Evolutionary conservation across 2,329 filamentous ascomycete species (phyloP).

Genomic region (Myotisia sp.): DNA sequence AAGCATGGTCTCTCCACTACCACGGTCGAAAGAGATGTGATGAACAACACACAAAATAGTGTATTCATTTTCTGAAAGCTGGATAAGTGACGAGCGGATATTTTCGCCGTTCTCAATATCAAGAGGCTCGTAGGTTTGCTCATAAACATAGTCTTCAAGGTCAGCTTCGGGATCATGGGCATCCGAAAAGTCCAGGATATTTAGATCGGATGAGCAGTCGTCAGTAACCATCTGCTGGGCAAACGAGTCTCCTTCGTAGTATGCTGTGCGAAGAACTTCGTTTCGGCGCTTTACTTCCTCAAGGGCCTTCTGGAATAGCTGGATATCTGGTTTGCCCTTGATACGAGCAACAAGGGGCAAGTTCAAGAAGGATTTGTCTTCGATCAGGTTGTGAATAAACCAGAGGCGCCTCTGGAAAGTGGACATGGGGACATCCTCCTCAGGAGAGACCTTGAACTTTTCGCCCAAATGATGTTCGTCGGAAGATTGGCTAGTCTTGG

Average conservation of each 20-base stretch:
- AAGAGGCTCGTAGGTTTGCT: constrained; percentile 5
- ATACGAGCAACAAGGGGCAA: constrained; percentile 12
- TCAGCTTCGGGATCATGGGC: constrained; percentile 9
- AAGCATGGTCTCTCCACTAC: constrained; percentile 13
- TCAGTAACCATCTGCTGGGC: constrained; percentile 14
- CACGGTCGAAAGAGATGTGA: constrained; percentile 15
- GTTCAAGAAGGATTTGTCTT: constrained; percentile 15
- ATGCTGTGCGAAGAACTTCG: constrained; percentile 13
- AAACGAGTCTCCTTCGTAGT: constrained; percentile 16
- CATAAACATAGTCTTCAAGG: constrained; percentile 10
- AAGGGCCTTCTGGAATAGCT: constrained; percentile 10
- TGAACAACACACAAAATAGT: constrained; percentile 13
- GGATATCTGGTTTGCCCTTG: constrained; percentile 10
- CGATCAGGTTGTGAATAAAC: constrained; percentile 16
- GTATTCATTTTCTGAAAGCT: constrained; percentile 12
- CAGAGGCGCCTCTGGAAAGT: constrained; percentile 16
- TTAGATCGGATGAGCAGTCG: constrained; percentile 10
- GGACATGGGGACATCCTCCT: constrained; percentile 15
- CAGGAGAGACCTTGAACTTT: constrained; percentile 9
- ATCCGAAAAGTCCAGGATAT: constrained; percentile 12
- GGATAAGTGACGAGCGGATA: constrained; percentile 12
- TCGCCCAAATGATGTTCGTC: constrained; percentile 6
- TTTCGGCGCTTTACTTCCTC: constrained; percentile 12
- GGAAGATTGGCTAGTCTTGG: neutral
- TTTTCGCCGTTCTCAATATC: constrained; percentile 16